Evolutionary conservation across 1,284 basidiomycete genomes (phyloP).

Genomic region (Inonotus hispidus): DNA sequence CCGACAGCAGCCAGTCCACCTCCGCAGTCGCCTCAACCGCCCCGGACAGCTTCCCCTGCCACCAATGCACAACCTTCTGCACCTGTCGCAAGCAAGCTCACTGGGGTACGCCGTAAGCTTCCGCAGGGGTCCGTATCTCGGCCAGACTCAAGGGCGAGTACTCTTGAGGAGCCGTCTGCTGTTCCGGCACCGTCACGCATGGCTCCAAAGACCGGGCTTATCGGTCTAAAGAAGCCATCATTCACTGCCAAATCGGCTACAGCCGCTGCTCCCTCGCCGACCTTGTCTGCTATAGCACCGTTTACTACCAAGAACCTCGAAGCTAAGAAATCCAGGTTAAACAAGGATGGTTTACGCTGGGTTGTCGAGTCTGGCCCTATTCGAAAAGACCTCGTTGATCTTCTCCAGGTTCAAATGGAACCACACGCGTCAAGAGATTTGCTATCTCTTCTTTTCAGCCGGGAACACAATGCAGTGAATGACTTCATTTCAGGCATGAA

Average conservation of each 20-base stretch:
- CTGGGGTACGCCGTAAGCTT: constrained; percentile 64
- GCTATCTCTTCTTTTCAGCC: constrained; percentile 83
- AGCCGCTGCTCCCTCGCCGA: constrained; percentile 30
- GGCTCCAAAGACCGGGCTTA: constrained; percentile 36
- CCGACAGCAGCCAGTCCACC: constrained; percentile 6
- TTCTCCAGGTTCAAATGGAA: constrained; percentile 91
- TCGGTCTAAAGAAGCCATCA: constrained; percentile 44
- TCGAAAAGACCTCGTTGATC: constrained; percentile 83
- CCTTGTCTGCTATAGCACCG: constrained; percentile 36
- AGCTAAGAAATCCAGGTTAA: constrained; percentile 66
- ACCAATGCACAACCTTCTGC: constrained; percentile 31
- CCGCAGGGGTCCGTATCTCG: constrained; percentile 53
- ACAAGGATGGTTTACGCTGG: constrained; percentile 81
- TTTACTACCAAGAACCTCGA: constrained; percentile 73
- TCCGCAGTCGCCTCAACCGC: constrained; percentile 21
- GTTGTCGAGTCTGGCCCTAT: constrained; percentile 77
- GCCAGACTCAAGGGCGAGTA: constrained; percentile 59
- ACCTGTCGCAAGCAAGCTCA: constrained; percentile 39
- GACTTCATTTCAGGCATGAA: constrained; percentile 82
- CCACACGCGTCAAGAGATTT: constrained; percentile 74
- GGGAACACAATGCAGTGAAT: constrained; percentile 93
- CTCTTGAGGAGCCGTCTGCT: constrained; percentile 36
- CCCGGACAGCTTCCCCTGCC: constrained; percentile 32
- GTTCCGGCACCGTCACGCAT: constrained; percentile 32
- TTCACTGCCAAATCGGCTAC: constrained; percentile 26